Base-by-base conservation (phyloP, 2,329 filamentous ascomycete species). In the Cadophora malorum region DNA sequence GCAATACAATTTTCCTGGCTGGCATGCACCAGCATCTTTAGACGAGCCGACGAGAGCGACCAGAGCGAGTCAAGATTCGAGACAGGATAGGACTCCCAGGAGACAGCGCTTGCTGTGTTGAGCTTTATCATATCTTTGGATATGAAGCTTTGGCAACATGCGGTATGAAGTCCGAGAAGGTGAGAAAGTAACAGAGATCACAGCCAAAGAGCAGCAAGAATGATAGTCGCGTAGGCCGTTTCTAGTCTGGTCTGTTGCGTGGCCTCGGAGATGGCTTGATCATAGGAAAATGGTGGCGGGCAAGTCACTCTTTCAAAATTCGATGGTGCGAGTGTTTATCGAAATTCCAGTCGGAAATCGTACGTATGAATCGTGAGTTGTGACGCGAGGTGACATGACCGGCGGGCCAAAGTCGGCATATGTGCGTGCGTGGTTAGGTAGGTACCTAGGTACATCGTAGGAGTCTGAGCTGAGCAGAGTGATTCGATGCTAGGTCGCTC, bases 401-500 rank as follows among this genome's bases (percentile, higher is more conserved):
- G 28, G 28, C 65, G 65, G 65, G 12, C 21, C n/a, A 63, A 67
- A 45, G 52, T 58, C 65, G 65, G 65, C 38, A 63, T 50, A 63
- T 52, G 16, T 62, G 19, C 8, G 28, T 21, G 33, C 8, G 14
- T 56, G 28, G 25, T 21, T 38, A 59, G 33, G 31, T 35, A 59
- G 55, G 45, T 49, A 49, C 45, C 45, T 49, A 49, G 45, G 45
- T 49, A 49, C 19, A 49, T 49, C 35, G 35, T 16, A 49, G 8
- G 6, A 12, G 19, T 19, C n/a, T 49, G 45, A 49, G 41, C 16
- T 49, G 45, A 47, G 14, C 41, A 47, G 16, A 47, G 41, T 47
- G 41, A 21, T 49, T 49, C n/a, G 45, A 49, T 49, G 45, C 45
- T 49, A 50, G 25, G 41, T 14, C 14, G 49, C 3, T 25, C 50